Evolutionary conservation across 306 rosid species (phyloP), one percentile per base, ranked within the genome.

Genomic region (Prunus mume): DNA sequence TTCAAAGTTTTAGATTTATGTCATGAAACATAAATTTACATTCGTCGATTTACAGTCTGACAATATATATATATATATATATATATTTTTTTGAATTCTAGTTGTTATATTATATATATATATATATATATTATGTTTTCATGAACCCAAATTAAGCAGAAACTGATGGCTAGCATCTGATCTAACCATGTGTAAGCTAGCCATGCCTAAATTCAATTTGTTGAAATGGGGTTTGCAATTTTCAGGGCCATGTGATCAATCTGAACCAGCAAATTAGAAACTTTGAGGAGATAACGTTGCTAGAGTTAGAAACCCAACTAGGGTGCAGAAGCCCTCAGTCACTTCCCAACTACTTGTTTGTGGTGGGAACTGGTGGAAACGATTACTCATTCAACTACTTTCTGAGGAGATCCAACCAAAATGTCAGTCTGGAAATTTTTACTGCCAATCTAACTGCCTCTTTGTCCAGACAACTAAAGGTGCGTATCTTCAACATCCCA

Each of bases 341-440:
- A 15, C 67, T 82, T 11, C 43, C 50, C n/a, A 22, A 83, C 3
- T 86, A 86, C 67, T 81, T 86, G 80, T 86, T 86, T 73, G 82
- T 86, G 14, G 74, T 86, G 46, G 90, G 87, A 28, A 78, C 78
- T 9, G 90, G 90, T 49, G 87, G 86, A 10, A 86, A 86, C 68
- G 87, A 83, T 76, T 86, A 81, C 72, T 75, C 84, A 1, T 76
- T 86, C 78, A 86, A 81, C 80, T 81, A 83, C 79, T 83, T 83
- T 54, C 77, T 83, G 20, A 64, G 13, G 3, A 74, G 45, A 10
- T 72, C 81, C 73, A 62, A 73, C 62, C 25, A 8, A 25, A 66
- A 69, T 50, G 34, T 80, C 74, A 80, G 47, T 45, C 84, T 75
- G 49, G 52, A 69, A 25, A 32, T 19, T 6, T 86, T 86, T 82